These are phyloP conservation scores for Diaporthe vaccinii DNA, from an alignment of 2,329 filamentous ascomycete genomes.

Conservation along the genomic window DNA sequence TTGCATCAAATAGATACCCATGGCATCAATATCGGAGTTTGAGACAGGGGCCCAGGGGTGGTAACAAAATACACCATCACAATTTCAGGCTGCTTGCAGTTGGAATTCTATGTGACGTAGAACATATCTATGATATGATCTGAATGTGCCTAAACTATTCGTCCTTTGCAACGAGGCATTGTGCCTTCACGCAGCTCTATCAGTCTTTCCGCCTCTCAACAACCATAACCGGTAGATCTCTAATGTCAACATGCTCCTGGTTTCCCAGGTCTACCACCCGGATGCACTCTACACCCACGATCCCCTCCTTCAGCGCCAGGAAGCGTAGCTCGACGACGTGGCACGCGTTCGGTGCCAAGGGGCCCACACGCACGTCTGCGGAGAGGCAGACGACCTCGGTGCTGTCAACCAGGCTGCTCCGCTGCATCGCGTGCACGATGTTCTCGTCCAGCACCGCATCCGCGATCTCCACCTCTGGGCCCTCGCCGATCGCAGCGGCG, in stretches of 20 bases:
- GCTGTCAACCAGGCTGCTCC: conserved; percentile 72
- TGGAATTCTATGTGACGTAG: not conserved
- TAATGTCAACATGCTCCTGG: conserved; percentile 83
- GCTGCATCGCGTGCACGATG: conserved; percentile 78
- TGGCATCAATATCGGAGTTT: not conserved
- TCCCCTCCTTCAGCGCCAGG: conserved; percentile 74
- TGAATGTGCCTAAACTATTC: conserved; percentile 6
- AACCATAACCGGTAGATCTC: conserved; percentile 79
- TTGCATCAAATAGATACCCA: conserved; percentile 35
- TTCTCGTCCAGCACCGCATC: conserved; percentile 80
- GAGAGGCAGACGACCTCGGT: conserved; percentile 81
- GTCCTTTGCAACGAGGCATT: not conserved
- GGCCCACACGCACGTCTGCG: conserved; percentile 80
- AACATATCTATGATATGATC: not conserved
- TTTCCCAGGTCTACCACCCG: conserved; percentile 80
- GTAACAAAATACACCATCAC: not conserved
- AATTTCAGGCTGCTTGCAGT: not conserved
- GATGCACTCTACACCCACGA: conserved; percentile 79
- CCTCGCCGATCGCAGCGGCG: conserved; percentile 40
- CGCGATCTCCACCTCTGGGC: conserved; percentile 56
- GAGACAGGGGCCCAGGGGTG: too few species aligned
- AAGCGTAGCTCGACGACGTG: conserved; percentile 82
- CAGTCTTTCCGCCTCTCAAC: conserved; percentile 53
- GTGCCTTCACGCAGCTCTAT: not conserved
- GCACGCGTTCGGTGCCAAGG: conserved; percentile 78